A percentile compares a stretch with the other conserved stretches of the same genome.
Conservation (phyloP, 345 rosid genomes). For the Populus davidiana region DNA sequence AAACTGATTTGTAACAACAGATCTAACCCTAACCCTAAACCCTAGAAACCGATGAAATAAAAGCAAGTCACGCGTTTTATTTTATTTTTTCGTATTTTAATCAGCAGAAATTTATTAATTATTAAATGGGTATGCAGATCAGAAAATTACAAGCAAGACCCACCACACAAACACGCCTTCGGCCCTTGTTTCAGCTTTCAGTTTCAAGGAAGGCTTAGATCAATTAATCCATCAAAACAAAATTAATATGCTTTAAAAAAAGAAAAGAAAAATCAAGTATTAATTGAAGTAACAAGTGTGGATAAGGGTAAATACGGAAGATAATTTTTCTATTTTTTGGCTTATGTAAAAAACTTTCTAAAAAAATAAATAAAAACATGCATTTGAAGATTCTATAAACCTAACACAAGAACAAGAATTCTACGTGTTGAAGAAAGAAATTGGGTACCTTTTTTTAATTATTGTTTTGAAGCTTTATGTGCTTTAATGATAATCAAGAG, state of each 20-base stretch:
- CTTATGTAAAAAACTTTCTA: no score
- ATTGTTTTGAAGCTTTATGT: no score
- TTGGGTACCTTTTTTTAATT: no score
- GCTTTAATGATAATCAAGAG: no score
- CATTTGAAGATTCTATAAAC: no score
- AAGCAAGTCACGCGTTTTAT: neutral
- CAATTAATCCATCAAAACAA: neutral
- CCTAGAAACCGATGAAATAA: conserved; percentile 4
- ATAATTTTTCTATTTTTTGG: neutral
- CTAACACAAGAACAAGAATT: no score
- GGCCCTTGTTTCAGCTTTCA: neutral
- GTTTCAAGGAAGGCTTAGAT: neutral
- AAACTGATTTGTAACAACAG: neutral
- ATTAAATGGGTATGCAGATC: neutral
- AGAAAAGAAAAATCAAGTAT: neutral
- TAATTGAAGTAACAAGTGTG: neutral
- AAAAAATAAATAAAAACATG: no score
- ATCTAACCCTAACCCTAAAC: conserved; percentile 12
- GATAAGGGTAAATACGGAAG: conserved; percentile 18
- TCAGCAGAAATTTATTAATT: neutral
- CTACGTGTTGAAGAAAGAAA: no score
- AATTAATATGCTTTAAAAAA: neutral
- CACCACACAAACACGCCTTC: conserved; percentile 1
- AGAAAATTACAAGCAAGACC: conserved; percentile 3
- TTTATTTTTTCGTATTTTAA: neutral